Percentiles rank a stretch among this genome's conserved stretches.
These are phyloP conservation scores for Mrakia gelida DNA, from an alignment of 768 basidiomycete genomes.

Conservation along the genomic window DNA sequence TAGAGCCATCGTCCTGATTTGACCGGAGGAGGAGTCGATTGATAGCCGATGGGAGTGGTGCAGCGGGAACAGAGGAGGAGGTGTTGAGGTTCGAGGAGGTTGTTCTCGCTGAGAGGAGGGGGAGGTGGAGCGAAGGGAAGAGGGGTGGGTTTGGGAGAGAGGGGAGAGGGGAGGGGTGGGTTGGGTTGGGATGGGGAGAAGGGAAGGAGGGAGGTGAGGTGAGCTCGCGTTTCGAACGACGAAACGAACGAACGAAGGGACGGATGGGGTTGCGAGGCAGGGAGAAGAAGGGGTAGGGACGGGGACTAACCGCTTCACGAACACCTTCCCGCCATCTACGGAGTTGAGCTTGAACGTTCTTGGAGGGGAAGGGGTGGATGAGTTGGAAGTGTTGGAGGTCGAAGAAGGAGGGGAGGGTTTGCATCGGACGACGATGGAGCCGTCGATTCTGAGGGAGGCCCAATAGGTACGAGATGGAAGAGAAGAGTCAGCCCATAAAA, in stretches of 20 bases:
- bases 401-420: slow-evolving; percentile 43
- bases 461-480: no score
- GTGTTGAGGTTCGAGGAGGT: slow-evolving; percentile 40
- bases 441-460: slow-evolving; percentile 57
- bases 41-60: slow-evolving; percentile 35
- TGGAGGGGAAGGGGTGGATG: slow-evolving; percentile 41
- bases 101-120: slow-evolving; percentile 18
- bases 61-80: slow-evolving; percentile 41
- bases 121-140: background rate
- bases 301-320: slow-evolving; percentile 17
- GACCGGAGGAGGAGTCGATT: slow-evolving; percentile 25
- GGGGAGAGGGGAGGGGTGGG: background rate
- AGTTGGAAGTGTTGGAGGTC: background rate
- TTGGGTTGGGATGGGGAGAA: no score
- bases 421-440: slow-evolving; percentile 70
- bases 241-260: no score
- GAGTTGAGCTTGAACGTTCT: slow-evolving; percentile 80
- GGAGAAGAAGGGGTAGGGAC: background rate
- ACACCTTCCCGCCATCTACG: slow-evolving; percentile 50
- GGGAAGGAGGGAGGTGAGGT: background rate
- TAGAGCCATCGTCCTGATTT: slow-evolving; percentile 19
- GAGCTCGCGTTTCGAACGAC: background rate
- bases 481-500: no score
- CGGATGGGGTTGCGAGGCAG: no score
- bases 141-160: background rate